phyloP scores from a whole-genome alignment of 2,329 filamentous ascomycete genomes.

The Aspergillus japonicus region DNA sequence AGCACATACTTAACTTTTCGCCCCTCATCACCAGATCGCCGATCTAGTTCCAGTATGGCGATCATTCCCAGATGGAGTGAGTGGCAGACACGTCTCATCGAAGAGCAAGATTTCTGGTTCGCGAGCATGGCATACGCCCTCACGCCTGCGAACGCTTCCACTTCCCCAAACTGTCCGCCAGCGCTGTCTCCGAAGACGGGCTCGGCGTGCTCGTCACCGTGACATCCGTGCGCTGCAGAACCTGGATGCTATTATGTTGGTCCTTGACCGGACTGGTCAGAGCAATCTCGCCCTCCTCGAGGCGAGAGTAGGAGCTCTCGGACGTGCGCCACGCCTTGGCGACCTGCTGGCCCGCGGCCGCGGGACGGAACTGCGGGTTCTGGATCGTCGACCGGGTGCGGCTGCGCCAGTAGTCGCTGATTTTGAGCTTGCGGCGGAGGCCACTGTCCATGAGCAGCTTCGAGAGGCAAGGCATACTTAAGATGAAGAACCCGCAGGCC shows the following conservation, averaged over 20 bases:
- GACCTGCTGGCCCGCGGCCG: background rate
- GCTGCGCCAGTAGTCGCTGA: background rate
- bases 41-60: no score
- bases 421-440: background rate
- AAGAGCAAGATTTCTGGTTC: no score
- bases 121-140: background rate
- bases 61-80: no score
- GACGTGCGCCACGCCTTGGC: background rate
- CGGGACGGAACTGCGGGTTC: background rate
- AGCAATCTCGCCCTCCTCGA: background rate
- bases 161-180: background rate
- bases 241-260: background rate
- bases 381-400: background rate
- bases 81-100: no score
- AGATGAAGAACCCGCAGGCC: conserved; percentile 48
- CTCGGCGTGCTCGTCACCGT: background rate
- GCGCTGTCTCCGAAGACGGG: background rate
- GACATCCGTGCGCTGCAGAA: background rate
- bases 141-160: background rate
- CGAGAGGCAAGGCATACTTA: conserved; percentile 41
- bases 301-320: background rate
- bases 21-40: no score
- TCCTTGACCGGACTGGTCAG: background rate
- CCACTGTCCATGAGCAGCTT: conserved; percentile 36
- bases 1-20: no score